Base-by-base conservation (phyloP, 2,329 filamentous ascomycete genomes). In the Exserohilum rostratum region DNA sequence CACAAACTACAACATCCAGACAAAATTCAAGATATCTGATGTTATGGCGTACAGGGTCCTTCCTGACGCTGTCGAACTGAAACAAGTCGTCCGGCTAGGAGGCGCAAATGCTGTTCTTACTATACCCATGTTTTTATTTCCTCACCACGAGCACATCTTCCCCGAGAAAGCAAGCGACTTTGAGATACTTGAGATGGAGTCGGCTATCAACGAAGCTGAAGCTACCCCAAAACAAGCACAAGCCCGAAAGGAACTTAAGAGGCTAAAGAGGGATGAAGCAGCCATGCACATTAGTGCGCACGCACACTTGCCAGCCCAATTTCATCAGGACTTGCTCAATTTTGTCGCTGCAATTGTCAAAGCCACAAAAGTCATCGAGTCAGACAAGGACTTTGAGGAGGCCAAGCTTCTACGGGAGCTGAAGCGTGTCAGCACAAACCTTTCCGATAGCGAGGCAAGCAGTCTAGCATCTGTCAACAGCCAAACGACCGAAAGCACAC, bases 341-440 rank as follows among this genome's bases (percentile, higher is more conserved):
- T 84, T 83, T 65, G 71, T 80, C n/a, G 81, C 82, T 1, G 81
- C 82, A 1, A 70, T 83, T 1, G 77, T 83, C n/a, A 85, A 84
- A 62, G 82, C 82, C 0, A 83, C 78, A n/a, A 84, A 84, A 57
- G 76, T 84, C 33, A 81, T 83, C 40, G 82, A 84, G 60, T 70
- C 80, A 22, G 81, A 83, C 60, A 82, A 79, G 53, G 77, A 77
- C 17, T 70, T 74, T 22, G 76, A 78, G 46, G 75, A 76, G 29
- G 65, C 66, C n/a, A 65, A 65, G 15, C 58, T 70, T 15, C 50
- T 59, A 44, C 67, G 65, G 6, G 62, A 70, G 54, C 29, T 70
- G 64, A 61, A 70, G 56, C 52, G 71, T 58, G 38, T 71, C 65
- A 53, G 64, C 46, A 56, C 61, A 12, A 53, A 59, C 17, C 57